Base-by-base conservation (phyloP, 2,329 filamentous ascomycete genomes). In the Raffaelea arxii region DNA sequence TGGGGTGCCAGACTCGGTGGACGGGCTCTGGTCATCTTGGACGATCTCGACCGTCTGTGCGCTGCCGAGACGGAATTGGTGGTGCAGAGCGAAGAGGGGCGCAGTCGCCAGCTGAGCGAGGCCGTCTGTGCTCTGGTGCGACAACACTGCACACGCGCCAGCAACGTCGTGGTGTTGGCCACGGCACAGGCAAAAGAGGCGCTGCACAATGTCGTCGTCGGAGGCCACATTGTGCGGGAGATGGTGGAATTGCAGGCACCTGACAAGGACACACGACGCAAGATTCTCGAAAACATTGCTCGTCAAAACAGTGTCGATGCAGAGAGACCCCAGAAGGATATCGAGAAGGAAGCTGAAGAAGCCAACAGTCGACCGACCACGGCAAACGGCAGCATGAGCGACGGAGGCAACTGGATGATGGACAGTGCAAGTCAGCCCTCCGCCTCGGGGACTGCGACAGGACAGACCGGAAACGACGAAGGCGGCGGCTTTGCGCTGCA, bases 181-280 rank as follows among this genome's bases (percentile, higher is more conserved):
- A 97, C 91, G 19, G 89, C 91, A 0, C 89, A 95, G 62, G 83
- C 84, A 18, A 98, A 98, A 60, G 92, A 98, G 53, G 83, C 87
- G 1, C 68, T 98, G 43, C 92, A 98, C 63, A 90, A 86, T 55
- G 80, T 94, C 16, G 78, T 98, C 44, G 80, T 97, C 48, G 88
- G 91, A 21, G 88, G 90, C 1, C 91, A 97, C 62, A 82, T 97
- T 27, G 86, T 95, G 32, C 81, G 89, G 42, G 92, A 98, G 60
- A 95, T 96, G 51, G 70, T 97, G 25, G 82, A 83, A 39, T 68
- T 98, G 46, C 92, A 91, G 59, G 90, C 92, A 0, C 92, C 92
- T 0, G 86, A 91, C 57, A 98, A 98, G 65, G 89, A 96, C 54
- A 85, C 85, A 2, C 77, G 92, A 53, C 75, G 90, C 37, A 81